Conservation (phyloP, 1,284 basidiomycete genomes). For the Paramarasmius palmivorus region DNA sequence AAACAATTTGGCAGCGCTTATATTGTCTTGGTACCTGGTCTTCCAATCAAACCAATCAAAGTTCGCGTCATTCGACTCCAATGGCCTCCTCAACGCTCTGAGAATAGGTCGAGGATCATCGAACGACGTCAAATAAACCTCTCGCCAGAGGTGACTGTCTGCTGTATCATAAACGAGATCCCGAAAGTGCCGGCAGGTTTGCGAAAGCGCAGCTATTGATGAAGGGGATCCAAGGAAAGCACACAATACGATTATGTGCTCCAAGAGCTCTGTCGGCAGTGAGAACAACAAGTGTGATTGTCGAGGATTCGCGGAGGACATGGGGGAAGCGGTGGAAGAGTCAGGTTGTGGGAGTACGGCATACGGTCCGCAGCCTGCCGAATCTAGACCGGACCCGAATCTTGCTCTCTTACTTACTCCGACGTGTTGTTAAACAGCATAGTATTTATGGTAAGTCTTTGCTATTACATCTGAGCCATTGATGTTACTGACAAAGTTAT, state of each 20-base stretch:
- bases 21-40: slow-evolving; percentile 17
- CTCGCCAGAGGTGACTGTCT: slow-evolving; percentile 54
- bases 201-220: slow-evolving; percentile 40
- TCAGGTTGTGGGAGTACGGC: too few species aligned
- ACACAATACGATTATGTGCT: slow-evolving; percentile 39
- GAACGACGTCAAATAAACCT: slow-evolving; percentile 49
- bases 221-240: slow-evolving; percentile 31
- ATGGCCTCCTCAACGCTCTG: slow-evolving; percentile 17
- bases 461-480: too few species aligned
- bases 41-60: slow-evolving; percentile 24
- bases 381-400: too few species aligned
- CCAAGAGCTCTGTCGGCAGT: slow-evolving; percentile 37
- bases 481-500: too few species aligned
- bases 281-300: slow-evolving; percentile 3
- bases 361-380: too few species aligned
- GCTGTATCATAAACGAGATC: slow-evolving; percentile 40
- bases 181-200: slow-evolving; percentile 41
- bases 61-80: slow-evolving; percentile 5
- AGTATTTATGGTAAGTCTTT: too few species aligned
- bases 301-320: too few species aligned
- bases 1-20: slow-evolving; percentile 5
- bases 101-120: slow-evolving; percentile 45
- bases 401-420: too few species aligned
- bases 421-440: too few species aligned
- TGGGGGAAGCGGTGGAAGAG: too few species aligned